Percentiles rank a stretch among this genome's conserved stretches.
Conservation (phyloP, 23 red algal genomes). For the Agarophyton chilense region DNA sequence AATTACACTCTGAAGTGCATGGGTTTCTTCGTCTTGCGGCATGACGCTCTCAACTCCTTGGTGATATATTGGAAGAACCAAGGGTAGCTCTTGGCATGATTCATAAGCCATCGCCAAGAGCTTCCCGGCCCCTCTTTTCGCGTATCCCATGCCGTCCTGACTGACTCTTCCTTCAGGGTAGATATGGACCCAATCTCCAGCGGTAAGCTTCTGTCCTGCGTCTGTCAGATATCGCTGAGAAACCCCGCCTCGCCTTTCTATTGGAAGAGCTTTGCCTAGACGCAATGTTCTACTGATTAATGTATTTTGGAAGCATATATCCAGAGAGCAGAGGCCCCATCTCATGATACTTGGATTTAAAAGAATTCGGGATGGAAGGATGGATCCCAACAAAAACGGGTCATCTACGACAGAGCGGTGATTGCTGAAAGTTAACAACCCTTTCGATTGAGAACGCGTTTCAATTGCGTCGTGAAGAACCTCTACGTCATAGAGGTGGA, state of each 20-base stretch:
- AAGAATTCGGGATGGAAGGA: conserved; percentile 81
- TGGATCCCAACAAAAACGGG: conserved; percentile 81
- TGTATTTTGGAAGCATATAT: conserved; percentile 89
- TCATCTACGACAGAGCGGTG: conserved; percentile 92
- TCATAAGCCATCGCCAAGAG: conserved; percentile 79
- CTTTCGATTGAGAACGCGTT: conserved; percentile 50
- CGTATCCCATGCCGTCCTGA: conserved; percentile 79
- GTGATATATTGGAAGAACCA: conserved; percentile 96
- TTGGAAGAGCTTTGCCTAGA: conserved; percentile 89
- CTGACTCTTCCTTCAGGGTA: conserved; percentile 89
- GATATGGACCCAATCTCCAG: conserved; percentile 95
- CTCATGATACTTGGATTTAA: conserved; percentile 73
- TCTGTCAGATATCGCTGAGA: conserved; percentile 65
- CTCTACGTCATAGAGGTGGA: conserved; percentile 69
- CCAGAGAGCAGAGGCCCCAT: conserved; percentile 92
- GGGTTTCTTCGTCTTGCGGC: conserved; percentile 79
- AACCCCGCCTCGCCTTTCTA: conserved; percentile 79
- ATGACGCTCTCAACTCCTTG: conserved; percentile 96
- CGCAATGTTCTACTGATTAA: conserved; percentile 67
- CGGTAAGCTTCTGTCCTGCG: conserved; percentile 70
- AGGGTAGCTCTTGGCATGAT: conserved; percentile 38
- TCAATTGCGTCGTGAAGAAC: conserved; percentile 77
- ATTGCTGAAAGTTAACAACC: conserved; percentile 90
- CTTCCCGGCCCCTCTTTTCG: conserved; percentile 87
- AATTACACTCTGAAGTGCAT: conserved; percentile 54